These are phyloP conservation scores for Zygosaccharomyces lentus DNA, from an alignment of 805 yeast genomes.

Conservation along the genomic window DNA sequence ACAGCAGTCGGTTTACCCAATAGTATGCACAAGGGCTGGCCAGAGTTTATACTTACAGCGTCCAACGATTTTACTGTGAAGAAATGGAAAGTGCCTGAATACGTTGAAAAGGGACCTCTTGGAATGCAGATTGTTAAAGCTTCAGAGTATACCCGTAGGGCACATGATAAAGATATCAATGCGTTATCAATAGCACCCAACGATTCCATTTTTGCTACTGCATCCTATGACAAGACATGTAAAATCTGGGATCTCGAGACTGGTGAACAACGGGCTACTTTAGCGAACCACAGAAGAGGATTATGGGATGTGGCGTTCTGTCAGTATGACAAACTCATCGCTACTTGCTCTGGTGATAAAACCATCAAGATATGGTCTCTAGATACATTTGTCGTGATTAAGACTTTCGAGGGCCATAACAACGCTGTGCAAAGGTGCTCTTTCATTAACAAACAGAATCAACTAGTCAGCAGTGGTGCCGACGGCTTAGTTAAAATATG, in stretches of 20 bases:
- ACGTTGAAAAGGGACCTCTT: slow-evolving; percentile 9
- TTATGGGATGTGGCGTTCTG: slow-evolving; percentile 89
- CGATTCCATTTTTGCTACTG: slow-evolving; percentile 84
- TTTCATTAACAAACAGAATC: slow-evolving; percentile 63
- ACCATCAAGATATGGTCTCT: slow-evolving; percentile 87
- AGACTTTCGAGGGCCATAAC: slow-evolving; percentile 91
- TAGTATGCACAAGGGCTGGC: slow-evolving; percentile 42
- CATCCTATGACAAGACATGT: slow-evolving; percentile 88
- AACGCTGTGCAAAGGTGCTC: slow-evolving; percentile 83
- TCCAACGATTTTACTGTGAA: slow-evolving; percentile 81
- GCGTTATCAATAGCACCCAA: slow-evolving; percentile 87
- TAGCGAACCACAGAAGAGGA: slow-evolving; percentile 91
- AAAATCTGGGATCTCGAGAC: slow-evolving; percentile 81
- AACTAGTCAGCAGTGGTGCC: slow-evolving; percentile 75
- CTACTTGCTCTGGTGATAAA: slow-evolving; percentile 90
- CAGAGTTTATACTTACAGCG: slow-evolving; percentile 74
- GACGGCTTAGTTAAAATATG: slow-evolving; percentile 92
- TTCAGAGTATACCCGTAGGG: slow-evolving; percentile 87
- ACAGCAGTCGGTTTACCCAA: slow-evolving; percentile 77
- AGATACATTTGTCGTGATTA: slow-evolving; percentile 65
- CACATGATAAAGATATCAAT: slow-evolving; percentile 95
- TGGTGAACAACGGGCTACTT: slow-evolving; percentile 84
- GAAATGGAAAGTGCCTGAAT: slow-evolving; percentile 70
- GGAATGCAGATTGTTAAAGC: slow-evolving; percentile 42
- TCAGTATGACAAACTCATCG: slow-evolving; percentile 67